Conservation (phyloP, 352 stramenopile species). For the Phytophthora pluvialis region DNA sequence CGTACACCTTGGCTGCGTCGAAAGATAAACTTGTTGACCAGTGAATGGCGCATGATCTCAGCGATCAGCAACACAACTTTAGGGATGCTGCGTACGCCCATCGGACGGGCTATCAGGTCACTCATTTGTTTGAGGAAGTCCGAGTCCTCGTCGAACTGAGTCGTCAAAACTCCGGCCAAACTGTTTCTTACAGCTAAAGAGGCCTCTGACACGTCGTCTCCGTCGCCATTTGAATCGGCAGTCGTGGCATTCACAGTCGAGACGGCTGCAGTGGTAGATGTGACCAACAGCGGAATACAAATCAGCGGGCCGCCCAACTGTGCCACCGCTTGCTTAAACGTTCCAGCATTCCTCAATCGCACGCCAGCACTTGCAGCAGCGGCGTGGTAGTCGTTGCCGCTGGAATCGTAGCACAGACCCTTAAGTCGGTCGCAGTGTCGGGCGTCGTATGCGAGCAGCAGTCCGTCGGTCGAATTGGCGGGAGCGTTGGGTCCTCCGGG, state of each 20-base stretch:
- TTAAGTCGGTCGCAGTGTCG: conserved; percentile 68
- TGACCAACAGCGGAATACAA: conserved; percentile 71
- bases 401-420: conserved; percentile 73
- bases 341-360: conserved; percentile 63
- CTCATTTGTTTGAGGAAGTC: conserved; percentile 81
- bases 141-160: conserved; percentile 80
- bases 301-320: conserved; percentile 68
- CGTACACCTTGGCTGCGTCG: conserved; percentile 78
- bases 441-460: conserved; percentile 72
- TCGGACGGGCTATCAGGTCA: conserved; percentile 72
- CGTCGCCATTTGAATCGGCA: conserved; percentile 16
- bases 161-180: conserved; percentile 34
- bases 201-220: conserved; percentile 7
- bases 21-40: conserved; percentile 90
- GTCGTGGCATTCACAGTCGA: conserved; percentile 33
- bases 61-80: conserved; percentile 81
- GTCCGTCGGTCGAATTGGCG: conserved; percentile 52
- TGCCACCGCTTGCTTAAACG: conserved; percentile 75
- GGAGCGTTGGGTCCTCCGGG: conserved; percentile 30
- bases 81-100: conserved; percentile 70
- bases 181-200: conserved; percentile 10
- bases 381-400: conserved; percentile 70
- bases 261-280: conserved; percentile 45
- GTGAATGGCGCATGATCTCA: conserved; percentile 87
- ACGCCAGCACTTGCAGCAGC: conserved; percentile 63